phyloP scores from a whole-genome alignment of 2,329 filamentous ascomycete species.

The Fusarium kyushuense region DNA sequence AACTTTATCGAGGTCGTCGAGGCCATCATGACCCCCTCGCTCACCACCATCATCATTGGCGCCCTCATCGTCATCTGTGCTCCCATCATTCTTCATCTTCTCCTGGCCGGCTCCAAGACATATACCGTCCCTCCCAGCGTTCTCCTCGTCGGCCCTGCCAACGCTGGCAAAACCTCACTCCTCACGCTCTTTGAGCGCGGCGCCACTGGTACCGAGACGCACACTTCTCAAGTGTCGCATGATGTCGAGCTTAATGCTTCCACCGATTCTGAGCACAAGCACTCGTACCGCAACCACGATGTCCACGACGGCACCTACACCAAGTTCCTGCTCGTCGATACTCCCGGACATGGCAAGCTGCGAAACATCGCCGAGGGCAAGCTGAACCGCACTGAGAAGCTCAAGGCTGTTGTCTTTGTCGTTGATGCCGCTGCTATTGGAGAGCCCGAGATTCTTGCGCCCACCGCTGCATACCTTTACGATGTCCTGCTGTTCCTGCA shows the following conservation, averaged over 20 bases:
- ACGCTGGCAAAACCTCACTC: slow-evolving; percentile 88
- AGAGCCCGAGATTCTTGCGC: slow-evolving; percentile 71
- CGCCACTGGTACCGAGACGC: slow-evolving; percentile 59
- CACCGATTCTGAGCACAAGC: slow-evolving; percentile 57
- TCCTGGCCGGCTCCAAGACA: slow-evolving; percentile 75
- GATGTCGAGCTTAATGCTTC: slow-evolving; percentile 68
- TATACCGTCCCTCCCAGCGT: slow-evolving; percentile 80
- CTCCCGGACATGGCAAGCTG: slow-evolving; percentile 95
- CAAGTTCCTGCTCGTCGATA: slow-evolving; percentile 85
- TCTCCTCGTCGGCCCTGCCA: slow-evolving; percentile 83
- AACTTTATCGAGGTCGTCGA: slow-evolving; percentile 59
- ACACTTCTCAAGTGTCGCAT: slow-evolving; percentile 65
- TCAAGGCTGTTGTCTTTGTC: slow-evolving; percentile 84
- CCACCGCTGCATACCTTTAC: slow-evolving; percentile 87
- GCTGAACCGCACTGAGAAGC: slow-evolving; percentile 59
- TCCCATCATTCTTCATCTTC: slow-evolving; percentile 81
- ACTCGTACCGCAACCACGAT: slow-evolving; percentile 68
- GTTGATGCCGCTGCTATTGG: slow-evolving; percentile 83
- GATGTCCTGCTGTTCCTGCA: slow-evolving; percentile 88
- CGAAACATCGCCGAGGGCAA: slow-evolving; percentile 74
- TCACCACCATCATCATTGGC: slow-evolving; percentile 74
- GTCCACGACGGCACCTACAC: slow-evolving; percentile 67
- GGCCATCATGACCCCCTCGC: slow-evolving; percentile 69
- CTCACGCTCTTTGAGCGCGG: slow-evolving; percentile 78
- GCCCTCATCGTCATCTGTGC: slow-evolving; percentile 76